Conservation (phyloP, 768 basidiomycete species). For the Amanita thiersii region DNA sequence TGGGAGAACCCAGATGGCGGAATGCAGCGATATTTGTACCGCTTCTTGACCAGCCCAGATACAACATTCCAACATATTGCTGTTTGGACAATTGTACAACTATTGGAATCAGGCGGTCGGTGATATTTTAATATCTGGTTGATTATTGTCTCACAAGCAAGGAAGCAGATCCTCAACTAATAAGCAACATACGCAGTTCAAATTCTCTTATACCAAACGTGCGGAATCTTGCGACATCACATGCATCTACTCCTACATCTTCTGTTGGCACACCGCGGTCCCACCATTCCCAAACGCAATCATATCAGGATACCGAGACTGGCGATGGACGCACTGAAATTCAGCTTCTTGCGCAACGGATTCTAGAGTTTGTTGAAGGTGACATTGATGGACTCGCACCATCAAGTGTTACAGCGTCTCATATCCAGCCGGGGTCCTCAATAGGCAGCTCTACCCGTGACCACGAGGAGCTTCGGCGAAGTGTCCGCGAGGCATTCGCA, state of each 20-base stretch:
- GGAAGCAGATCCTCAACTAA: conserved; percentile 71
- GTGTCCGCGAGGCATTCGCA: conserved; percentile 77
- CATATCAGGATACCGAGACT: conserved; percentile 76
- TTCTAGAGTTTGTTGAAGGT: conserved; percentile 80
- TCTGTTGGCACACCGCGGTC: conserved; percentile 71
- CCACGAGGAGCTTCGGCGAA: conserved; percentile 76
- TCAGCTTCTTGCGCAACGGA: conserved; percentile 73
- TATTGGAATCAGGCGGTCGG: conserved; percentile 90
- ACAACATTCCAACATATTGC: conserved; percentile 99
- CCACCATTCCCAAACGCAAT: conserved; percentile 58
- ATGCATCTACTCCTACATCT: conserved; percentile 59
- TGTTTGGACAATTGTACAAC: conserved; percentile 98
- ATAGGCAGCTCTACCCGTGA: conserved; percentile 56
- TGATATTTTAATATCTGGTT: conserved; percentile 5
- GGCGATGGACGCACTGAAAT: conserved; percentile 92
- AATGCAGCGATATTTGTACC: conserved; percentile 89
- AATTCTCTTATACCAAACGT: conserved; percentile 79
- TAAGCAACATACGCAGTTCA: conserved; percentile 85
- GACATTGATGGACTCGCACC: conserved; percentile 54
- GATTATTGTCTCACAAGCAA: conserved; percentile 3
- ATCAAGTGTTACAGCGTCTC: conserved; percentile 56
- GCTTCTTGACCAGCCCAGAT: conserved; percentile 89
- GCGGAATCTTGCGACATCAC: conserved; percentile 69
- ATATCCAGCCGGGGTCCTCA: conserved; percentile 64
- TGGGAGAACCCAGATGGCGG: conserved; percentile 99